Conservation (phyloP, 495 filamentous ascomycete genomes). For the Tuber brumale region DNA sequence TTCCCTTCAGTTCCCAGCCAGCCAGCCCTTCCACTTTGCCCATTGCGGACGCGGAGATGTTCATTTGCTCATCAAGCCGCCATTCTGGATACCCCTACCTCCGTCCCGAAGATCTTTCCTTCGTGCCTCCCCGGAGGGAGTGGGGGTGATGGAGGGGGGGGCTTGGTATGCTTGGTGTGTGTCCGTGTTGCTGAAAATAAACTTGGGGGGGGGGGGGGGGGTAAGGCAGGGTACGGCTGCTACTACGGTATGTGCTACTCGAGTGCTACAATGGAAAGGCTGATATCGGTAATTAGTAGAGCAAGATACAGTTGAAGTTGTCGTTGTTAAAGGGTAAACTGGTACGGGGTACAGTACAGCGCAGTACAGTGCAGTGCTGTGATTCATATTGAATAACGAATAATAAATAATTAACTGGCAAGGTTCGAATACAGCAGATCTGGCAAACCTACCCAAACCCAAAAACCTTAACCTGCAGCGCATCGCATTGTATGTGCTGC, state of each 20-base stretch:
- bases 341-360: neutral
- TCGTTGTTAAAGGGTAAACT: neutral
- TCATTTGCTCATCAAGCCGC: constrained; percentile 37
- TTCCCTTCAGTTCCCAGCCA: constrained; percentile 8
- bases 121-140: constrained; percentile 19
- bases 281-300: constrained; percentile 2
- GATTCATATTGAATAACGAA: neutral
- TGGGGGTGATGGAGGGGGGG: neutral
- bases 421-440: constrained; percentile 32
- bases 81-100: constrained; percentile 39
- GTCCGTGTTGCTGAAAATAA: constrained; percentile 35
- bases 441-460: constrained; percentile 36
- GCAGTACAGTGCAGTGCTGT: neutral
- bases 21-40: constrained; percentile 26
- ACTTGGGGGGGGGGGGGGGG: neutral
- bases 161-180: constrained; percentile 1
- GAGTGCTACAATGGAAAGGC: neutral
- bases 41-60: constrained; percentile 34
- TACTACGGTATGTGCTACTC: neutral
- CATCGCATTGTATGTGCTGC: constrained; percentile 37
- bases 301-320: neutral
- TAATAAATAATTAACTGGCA: constrained; percentile 34
- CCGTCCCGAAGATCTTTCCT: constrained; percentile 35
- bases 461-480: constrained; percentile 40
- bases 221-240: neutral